A percentile compares a stretch with the other conserved stretches of the same genome.
These are phyloP conservation scores for Kurtzmaniella natalensis DNA, from an alignment of 1,139 yeast genomes.

Conservation along the genomic window DNA sequence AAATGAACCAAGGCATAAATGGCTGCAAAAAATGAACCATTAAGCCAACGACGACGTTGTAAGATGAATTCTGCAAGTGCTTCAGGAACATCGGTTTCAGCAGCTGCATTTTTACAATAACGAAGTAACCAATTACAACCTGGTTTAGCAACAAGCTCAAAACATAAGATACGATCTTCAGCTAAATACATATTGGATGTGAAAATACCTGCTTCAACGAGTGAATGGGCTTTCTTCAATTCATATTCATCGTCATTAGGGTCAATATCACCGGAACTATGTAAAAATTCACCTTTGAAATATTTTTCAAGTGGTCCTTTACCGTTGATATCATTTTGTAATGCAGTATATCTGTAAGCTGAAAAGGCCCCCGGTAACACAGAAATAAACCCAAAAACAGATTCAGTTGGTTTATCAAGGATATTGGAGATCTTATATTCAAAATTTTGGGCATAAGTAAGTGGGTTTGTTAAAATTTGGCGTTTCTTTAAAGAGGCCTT, in stretches of 20 bases:
- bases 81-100: constrained; percentile 50
- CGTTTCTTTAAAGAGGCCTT: constrained; percentile 39
- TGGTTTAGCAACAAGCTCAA: constrained; percentile 43
- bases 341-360: constrained; percentile 39
- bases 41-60: constrained; percentile 50
- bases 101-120: constrained; percentile 43
- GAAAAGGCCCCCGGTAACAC: constrained; percentile 48
- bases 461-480: constrained; percentile 41
- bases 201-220: constrained; percentile 47
- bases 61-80: constrained; percentile 41
- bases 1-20: constrained; percentile 44
- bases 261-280: constrained; percentile 42
- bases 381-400: constrained; percentile 43
- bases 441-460: constrained; percentile 46
- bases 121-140: constrained; percentile 44
- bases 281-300: constrained; percentile 47
- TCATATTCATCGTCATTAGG: constrained; percentile 45
- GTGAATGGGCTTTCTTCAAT: constrained; percentile 33
- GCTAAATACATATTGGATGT: constrained; percentile 50
- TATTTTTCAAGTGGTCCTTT: constrained; percentile 46
- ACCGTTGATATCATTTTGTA: constrained; percentile 40
- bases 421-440: constrained; percentile 45
- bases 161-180: constrained; percentile 48
- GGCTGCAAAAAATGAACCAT: constrained; percentile 49
- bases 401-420: constrained; percentile 44